Evolutionary conservation across 208 protist species (phyloP).

Genomic region (Leishmania mexicana): DNA sequence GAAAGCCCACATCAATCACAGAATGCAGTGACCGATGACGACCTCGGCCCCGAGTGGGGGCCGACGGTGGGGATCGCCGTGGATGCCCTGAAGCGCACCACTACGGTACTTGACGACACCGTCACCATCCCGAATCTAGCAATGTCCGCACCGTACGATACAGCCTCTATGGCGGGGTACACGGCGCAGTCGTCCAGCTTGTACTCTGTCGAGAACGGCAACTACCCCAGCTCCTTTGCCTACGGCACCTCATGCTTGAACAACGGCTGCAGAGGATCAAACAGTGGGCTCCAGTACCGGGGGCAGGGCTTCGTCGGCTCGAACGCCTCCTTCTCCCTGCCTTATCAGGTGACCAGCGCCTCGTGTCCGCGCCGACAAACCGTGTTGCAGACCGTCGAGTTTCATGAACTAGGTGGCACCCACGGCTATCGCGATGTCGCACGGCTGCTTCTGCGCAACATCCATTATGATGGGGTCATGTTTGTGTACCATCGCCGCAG

Average conservation of each 20-base stretch:
- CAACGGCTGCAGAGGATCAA: not conserved
- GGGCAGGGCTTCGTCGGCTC: not conserved
- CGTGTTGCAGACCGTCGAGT: slow-evolving; percentile 50
- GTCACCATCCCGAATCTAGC: not conserved
- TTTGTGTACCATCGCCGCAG: slow-evolving; percentile 72
- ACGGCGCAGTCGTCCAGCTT: too few species aligned
- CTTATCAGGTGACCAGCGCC: not conserved
- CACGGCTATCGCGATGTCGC: slow-evolving; percentile 54
- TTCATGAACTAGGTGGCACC: slow-evolving; percentile 79
- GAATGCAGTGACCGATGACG: slow-evolving; percentile 19
- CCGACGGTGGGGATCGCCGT: slow-evolving; percentile 67
- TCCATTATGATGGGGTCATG: slow-evolving; percentile 77
- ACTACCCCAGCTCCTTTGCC: slow-evolving; percentile 7
- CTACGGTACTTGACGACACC: not conserved
- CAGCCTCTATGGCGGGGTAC: not conserved
- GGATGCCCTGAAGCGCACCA: slow-evolving; percentile 46
- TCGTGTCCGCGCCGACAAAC: not conserved
- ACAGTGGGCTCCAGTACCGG: slow-evolving; percentile 17
- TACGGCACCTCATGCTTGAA: not conserved
- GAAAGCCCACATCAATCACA: not conserved
- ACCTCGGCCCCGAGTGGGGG: slow-evolving; percentile 33
- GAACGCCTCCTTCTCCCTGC: not conserved
- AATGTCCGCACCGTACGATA: not conserved
- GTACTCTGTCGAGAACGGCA: not conserved
- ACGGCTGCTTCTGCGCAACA: slow-evolving; percentile 44